phyloP scores from a whole-genome alignment of 257 asterid species.

The Solanum infundibuliforme region DNA sequence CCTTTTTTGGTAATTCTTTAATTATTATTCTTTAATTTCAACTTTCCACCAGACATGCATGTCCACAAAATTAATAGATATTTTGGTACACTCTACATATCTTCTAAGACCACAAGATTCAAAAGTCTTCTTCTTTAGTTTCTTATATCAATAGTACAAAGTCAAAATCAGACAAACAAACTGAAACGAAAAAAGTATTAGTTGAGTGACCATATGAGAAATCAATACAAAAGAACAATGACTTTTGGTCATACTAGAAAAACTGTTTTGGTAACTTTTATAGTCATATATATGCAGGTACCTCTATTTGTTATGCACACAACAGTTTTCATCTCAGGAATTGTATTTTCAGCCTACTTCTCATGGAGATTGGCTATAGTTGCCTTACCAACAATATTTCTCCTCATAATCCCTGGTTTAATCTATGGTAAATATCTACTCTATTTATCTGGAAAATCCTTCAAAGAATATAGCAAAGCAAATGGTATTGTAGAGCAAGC shows the following conservation, averaged over 20 bases:
- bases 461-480: slow-evolving; percentile 58
- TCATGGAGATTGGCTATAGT: slow-evolving; percentile 71
- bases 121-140: too few species aligned
- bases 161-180: neutral
- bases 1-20: too few species aligned
- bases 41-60: neutral
- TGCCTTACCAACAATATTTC: slow-evolving; percentile 55
- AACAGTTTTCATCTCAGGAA: slow-evolving; percentile 63
- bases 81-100: neutral
- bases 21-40: too few species aligned
- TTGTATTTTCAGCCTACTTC: slow-evolving; percentile 51
- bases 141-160: neutral
- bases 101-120: neutral
- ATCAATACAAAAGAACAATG: neutral
- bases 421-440: slow-evolving; percentile 62
- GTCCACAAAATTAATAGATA: neutral
- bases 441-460: slow-evolving; percentile 35
- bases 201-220: neutral
- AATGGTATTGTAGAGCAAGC: slow-evolving; percentile 58
- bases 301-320: slow-evolving; percentile 70
- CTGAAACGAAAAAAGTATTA: too few species aligned
- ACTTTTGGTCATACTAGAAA: neutral
- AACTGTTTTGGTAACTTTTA: neutral
- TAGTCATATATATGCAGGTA: slow-evolving; percentile 26
- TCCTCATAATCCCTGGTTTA: slow-evolving; percentile 59